phyloP scores from a whole-genome alignment of 768 basidiomycete genomes.

The Mycena haematopus region DNA sequence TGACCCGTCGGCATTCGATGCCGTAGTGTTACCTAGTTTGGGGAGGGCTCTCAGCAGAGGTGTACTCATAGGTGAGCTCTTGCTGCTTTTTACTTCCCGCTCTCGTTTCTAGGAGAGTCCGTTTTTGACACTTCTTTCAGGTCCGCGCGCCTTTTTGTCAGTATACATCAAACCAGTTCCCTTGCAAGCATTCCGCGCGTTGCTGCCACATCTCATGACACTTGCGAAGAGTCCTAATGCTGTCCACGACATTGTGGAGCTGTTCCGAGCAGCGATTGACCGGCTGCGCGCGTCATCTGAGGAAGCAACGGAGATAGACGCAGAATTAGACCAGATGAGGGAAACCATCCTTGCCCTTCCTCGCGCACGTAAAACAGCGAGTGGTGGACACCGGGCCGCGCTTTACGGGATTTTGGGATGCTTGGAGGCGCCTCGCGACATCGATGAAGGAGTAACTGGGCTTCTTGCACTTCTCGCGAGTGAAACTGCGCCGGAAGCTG shows the following conservation, averaged over 20 bases:
- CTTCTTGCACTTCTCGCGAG: constrained; percentile 41
- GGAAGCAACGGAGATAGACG: constrained; percentile 40
- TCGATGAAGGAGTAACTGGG: constrained; percentile 52
- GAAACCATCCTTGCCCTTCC: constrained; percentile 76
- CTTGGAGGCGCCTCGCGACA: constrained; percentile 41
- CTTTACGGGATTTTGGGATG: constrained; percentile 83
- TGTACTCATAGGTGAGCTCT: constrained; percentile 15
- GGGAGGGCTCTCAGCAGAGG: constrained; percentile 23
- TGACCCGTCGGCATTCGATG: constrained; percentile 23
- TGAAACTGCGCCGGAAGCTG: constrained; percentile 25
- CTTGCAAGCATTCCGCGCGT: constrained; percentile 17
- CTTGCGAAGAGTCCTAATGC: constrained; percentile 28
- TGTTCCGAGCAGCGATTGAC: constrained; percentile 21
- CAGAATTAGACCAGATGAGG: constrained; percentile 48
- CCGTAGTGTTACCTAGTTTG: constrained; percentile 22
- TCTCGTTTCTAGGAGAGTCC: not conserved
- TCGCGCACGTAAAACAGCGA: constrained; percentile 83
- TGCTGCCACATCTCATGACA: constrained; percentile 24
- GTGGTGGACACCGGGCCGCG: constrained; percentile 83
- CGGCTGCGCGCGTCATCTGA: constrained; percentile 40
- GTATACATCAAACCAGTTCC: constrained; percentile 22
- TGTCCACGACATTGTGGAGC: constrained; percentile 21
- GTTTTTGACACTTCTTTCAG: not conserved
- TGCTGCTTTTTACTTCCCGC: too few species aligned
- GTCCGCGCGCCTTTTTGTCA: constrained; percentile 25